These are phyloP conservation scores for Linanthus parryae DNA, from an alignment of 148 eudicot genomes.

Conservation along the genomic window DNA sequence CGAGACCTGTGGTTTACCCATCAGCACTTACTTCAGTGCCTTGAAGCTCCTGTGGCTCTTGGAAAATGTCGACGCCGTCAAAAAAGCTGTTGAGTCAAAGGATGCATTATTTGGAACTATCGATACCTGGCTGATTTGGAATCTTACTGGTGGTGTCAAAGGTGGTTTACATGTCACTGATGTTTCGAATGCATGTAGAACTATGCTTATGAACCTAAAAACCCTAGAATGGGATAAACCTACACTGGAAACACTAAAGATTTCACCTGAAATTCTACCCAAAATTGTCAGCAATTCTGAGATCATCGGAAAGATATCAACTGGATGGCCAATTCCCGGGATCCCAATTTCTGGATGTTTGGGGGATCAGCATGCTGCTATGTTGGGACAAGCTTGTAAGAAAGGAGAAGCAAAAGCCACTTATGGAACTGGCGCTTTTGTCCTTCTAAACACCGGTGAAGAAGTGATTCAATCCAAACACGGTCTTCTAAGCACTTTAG, in stretches of 20 bases:
- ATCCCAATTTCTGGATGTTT: conserved; percentile 95
- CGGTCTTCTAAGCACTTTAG: conserved; percentile 78
- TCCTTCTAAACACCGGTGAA: conserved; percentile 85
- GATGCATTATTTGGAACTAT: conserved; percentile 97
- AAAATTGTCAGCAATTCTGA: conserved; percentile 87
- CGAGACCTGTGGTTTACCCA: conserved; percentile 83
- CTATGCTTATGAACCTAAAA: conserved; percentile 91
- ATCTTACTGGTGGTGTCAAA: conserved; percentile 72
- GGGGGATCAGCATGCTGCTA: conserved; percentile 98
- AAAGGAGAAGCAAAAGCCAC: conserved; percentile 98
- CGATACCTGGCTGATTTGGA: conserved; percentile 97
- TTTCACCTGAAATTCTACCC: conserved; percentile 58
- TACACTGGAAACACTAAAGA: conserved; percentile 53
- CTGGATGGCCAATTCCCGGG: conserved; percentile 81
- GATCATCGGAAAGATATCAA: conserved; percentile 53
- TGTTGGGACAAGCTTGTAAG: conserved; percentile 90
- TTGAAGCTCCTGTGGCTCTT: conserved; percentile 80
- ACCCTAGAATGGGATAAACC: conserved; percentile 74
- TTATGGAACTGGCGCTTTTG: conserved; percentile 96
- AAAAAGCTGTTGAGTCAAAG: conserved; percentile 55
- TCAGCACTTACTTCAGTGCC: conserved; percentile 97
- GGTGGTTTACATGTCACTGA: conserved; percentile 86
- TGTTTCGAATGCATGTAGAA: conserved; percentile 91
- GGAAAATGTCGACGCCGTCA: conserved; percentile 75
- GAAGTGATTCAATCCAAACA: conserved; percentile 63